Conservation (phyloP, 169 alveolate genomes). For the Plasmodium knowlesi region DNA sequence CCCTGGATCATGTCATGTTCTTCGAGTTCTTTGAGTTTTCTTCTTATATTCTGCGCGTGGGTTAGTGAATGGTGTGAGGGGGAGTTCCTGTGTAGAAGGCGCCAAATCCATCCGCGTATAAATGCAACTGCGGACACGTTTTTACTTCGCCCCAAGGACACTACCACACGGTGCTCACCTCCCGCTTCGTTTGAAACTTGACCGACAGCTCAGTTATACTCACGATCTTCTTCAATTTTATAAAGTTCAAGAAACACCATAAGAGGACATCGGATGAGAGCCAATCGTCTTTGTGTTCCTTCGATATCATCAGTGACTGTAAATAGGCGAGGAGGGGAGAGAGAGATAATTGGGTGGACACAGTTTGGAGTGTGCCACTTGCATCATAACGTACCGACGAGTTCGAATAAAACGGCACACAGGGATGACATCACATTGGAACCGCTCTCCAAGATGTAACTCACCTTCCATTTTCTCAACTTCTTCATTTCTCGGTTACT, state of each 20-base stretch:
- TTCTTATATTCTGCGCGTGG: conserved; percentile 24
- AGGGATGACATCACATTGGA: background rate
- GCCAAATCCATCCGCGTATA: background rate
- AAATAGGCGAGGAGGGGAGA: background rate
- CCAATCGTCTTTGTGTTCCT: conserved; percentile 64
- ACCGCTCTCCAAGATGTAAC: background rate
- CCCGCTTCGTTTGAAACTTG: conserved; percentile 56
- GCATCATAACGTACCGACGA: background rate
- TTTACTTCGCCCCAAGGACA: background rate
- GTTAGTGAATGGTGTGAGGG: background rate
- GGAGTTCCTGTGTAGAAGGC: background rate
- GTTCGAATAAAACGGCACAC: background rate
- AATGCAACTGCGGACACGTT: background rate
- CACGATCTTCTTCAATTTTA: conserved; percentile 50
- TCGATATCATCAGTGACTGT: conserved; percentile 31
- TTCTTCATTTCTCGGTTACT: conserved; percentile 11
- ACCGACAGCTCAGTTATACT: conserved; percentile 59
- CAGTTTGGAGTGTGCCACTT: background rate
- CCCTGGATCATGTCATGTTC: conserved; percentile 72
- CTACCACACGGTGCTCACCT: conserved; percentile 3
- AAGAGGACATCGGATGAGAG: conserved; percentile 57
- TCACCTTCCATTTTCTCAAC: conserved; percentile 56
- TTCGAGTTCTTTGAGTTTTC: conserved; percentile 60
- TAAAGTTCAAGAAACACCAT: conserved; percentile 53
- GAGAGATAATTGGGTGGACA: too few species aligned